Conservation (phyloP, 176 grass and related monocot species). For the Cenchrus fungigraminus region DNA sequence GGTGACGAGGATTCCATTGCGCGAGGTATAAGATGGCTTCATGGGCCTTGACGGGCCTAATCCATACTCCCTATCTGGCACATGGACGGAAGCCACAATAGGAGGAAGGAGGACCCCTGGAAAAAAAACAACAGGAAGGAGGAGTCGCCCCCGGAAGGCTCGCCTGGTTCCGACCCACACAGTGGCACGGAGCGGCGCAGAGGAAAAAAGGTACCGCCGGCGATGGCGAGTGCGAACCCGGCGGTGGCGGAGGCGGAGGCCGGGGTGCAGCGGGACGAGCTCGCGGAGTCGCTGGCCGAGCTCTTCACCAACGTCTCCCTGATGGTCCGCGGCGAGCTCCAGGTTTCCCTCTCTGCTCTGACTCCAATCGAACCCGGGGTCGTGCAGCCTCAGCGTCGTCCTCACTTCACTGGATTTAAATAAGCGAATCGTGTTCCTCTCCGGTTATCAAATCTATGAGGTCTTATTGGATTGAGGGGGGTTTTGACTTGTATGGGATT, state of each 20-base stretch:
- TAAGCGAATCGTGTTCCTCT: background rate
- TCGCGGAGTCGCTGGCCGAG: conserved; percentile 67
- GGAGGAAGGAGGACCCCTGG: too few species aligned
- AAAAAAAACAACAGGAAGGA: too few species aligned
- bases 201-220: background rate
- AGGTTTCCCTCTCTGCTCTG: conserved; percentile 42
- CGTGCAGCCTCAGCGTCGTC: background rate
- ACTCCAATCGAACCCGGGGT: background rate
- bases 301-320: conserved; percentile 83
- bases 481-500: too few species aligned
- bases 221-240: conserved; percentile 45
- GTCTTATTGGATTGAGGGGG: too few species aligned
- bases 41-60: too few species aligned
- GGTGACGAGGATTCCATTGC: too few species aligned
- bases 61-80: too few species aligned
- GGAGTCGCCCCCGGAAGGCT: too few species aligned
- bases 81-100: too few species aligned
- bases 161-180: background rate
- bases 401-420: background rate
- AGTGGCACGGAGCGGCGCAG: background rate
- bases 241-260: conserved; percentile 26
- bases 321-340: conserved; percentile 91
- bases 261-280: conserved; percentile 50
- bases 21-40: too few species aligned
- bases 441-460: too few species aligned